phyloP scores from a whole-genome alignment of 352 stramenopile genomes.

The Phytophthora rubi region DNA sequence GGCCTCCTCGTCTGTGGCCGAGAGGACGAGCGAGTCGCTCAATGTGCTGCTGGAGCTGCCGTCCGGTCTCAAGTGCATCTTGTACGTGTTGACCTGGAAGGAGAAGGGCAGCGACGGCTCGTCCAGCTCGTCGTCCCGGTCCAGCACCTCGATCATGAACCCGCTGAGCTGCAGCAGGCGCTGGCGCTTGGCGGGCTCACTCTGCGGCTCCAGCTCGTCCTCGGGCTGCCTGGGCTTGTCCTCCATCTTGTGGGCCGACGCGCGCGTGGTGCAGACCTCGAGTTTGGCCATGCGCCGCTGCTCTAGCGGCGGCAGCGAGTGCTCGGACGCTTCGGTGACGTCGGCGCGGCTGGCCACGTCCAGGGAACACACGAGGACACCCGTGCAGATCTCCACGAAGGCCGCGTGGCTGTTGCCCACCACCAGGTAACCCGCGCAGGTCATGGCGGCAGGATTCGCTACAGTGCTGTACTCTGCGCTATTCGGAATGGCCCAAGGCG shows the following conservation, averaged over 20 bases:
- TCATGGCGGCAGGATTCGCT: conserved; percentile 41
- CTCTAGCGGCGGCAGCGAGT: conserved; percentile 51
- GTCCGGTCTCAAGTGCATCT: conserved; percentile 35
- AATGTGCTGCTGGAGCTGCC: conserved; percentile 39
- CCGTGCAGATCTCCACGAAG: conserved; percentile 68
- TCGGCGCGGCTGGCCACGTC: conserved; percentile 7
- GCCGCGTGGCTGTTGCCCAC: conserved; percentile 58
- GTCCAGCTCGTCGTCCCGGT: conserved; percentile 52
- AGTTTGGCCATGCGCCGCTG: conserved; percentile 49
- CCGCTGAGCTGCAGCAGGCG: conserved; percentile 70
- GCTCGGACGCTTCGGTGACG: neutral
- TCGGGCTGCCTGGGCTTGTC: conserved; percentile 28
- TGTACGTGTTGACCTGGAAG: conserved; percentile 79
- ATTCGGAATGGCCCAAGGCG: neutral
- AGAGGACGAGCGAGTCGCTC: conserved; percentile 60
- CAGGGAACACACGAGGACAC: conserved; percentile 55
- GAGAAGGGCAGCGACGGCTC: conserved; percentile 51
- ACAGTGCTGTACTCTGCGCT: neutral
- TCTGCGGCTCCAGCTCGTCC: conserved; percentile 27
- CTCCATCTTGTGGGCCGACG: conserved; percentile 40
- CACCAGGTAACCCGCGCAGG: conserved; percentile 71
- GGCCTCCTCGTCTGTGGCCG: conserved; percentile 45
- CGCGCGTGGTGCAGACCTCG: conserved; percentile 21
- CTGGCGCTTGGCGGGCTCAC: conserved; percentile 26
- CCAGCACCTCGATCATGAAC: conserved; percentile 62